Evolutionary conservation across 805 yeast species (phyloP).

Genomic region (Hanseniaspora pseudoguilliermondii): DNA sequence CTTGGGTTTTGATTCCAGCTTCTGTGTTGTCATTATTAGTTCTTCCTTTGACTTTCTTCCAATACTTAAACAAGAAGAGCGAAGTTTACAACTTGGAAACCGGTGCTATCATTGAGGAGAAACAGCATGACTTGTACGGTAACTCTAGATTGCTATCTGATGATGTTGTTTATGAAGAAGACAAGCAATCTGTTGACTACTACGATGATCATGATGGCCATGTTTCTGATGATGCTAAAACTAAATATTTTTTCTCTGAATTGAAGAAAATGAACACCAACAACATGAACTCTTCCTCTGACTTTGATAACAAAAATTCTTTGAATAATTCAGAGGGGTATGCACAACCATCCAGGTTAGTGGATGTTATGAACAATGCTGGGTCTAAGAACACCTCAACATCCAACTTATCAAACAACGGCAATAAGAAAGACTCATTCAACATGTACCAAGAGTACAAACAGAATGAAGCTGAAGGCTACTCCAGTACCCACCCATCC

Average conservation of each 20-base stretch:
- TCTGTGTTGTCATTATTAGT: conserved; percentile 44
- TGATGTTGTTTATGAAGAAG: conserved; percentile 8
- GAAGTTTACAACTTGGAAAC: conserved; percentile 4
- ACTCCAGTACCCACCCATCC: not conserved
- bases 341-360: conserved; percentile 4
- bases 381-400: not conserved
- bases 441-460: conserved; percentile 12
- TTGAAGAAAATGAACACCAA: not conserved
- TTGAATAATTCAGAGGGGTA: not conserved
- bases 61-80: conserved; percentile 7
- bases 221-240: conserved; percentile 3
- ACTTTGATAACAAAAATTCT: not conserved
- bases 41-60: conserved; percentile 36
- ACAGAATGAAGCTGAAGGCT: conserved; percentile 6
- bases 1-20: conserved; percentile 59
- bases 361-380: conserved; percentile 6
- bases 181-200: not conserved
- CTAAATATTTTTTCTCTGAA: conserved; percentile 6
- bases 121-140: not conserved
- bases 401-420: not conserved
- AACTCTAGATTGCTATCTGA: conserved; percentile 7
- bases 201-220: conserved; percentile 4
- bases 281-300: conserved; percentile 2
- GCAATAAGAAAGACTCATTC: conserved; percentile 5
- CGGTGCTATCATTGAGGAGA: conserved; percentile 6